Evolutionary conservation across 306 rosid species (phyloP).

Genomic region (Coriaria nepalensis): DNA sequence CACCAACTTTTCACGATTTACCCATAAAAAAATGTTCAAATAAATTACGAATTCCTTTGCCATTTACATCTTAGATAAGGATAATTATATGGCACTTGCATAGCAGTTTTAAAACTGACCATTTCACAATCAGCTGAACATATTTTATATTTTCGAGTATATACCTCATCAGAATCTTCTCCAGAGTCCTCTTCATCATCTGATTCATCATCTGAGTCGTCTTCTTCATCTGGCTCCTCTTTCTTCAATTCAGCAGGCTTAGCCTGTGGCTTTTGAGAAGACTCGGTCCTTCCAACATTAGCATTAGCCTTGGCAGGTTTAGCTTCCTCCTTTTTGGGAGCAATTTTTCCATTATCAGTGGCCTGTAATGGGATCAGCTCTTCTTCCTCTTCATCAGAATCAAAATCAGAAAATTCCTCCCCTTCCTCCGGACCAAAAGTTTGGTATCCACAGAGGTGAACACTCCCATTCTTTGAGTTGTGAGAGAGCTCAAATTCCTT

Average conservation of each 20-base stretch:
- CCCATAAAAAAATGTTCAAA: too few species aligned
- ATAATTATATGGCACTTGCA: too few species aligned
- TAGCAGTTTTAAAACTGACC: too few species aligned
- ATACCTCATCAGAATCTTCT: constrained; percentile 7
- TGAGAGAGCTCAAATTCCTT: constrained; percentile 59
- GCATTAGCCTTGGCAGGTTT: constrained; percentile 8
- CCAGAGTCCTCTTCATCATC: not conserved
- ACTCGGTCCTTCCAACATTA: constrained; percentile 12
- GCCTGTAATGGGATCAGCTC: constrained; percentile 6
- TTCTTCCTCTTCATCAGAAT: constrained; percentile 21
- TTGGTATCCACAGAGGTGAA: constrained; percentile 41
- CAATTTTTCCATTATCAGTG: constrained; percentile 17
- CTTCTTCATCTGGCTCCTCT: constrained; percentile 9
- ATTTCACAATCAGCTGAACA: too few species aligned
- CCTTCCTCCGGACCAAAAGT: constrained; percentile 4
- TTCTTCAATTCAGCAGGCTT: constrained; percentile 24
- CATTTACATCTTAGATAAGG: too few species aligned
- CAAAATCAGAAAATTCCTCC: constrained; percentile 17
- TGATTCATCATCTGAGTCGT: constrained; percentile 1
- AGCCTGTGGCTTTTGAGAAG: constrained; percentile 18
- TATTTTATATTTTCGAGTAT: too few species aligned
- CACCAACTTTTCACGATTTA: too few species aligned
- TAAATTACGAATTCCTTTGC: too few species aligned
- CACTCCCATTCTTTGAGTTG: constrained; percentile 54
- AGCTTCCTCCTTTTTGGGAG: constrained; percentile 13